A percentile compares a stretch with the other conserved stretches of the same genome.
Conservation (phyloP, 2,329 filamentous ascomycete species). For the Aciculosporium take region DNA sequence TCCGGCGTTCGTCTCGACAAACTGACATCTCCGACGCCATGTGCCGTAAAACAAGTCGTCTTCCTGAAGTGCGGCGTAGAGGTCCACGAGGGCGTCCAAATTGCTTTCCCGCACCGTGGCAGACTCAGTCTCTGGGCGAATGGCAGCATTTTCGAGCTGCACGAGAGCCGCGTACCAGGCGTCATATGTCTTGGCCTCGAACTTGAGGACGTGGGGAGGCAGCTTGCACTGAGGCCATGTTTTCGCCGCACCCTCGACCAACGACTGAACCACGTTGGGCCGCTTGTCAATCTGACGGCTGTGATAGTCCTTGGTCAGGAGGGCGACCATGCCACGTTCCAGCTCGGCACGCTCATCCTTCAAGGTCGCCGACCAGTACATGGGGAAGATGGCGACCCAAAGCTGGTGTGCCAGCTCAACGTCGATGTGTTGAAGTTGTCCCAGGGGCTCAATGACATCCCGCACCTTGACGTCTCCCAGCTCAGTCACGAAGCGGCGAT, state of each 20-base stretch:
- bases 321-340: slow-evolving; percentile 76
- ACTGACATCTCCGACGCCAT: slow-evolving; percentile 88
- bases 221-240: slow-evolving; percentile 81
- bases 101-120: slow-evolving; percentile 81
- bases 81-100: slow-evolving; percentile 83
- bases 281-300: slow-evolving; percentile 86
- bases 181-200: slow-evolving; percentile 83
- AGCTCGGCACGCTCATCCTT: slow-evolving; percentile 83
- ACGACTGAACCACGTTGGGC: slow-evolving; percentile 86
- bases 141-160: slow-evolving; percentile 78
- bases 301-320: slow-evolving; percentile 92
- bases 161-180: slow-evolving; percentile 92
- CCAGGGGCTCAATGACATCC: slow-evolving; percentile 79
- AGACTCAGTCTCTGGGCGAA: slow-evolving; percentile 74
- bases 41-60: slow-evolving; percentile 96
- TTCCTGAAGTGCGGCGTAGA: slow-evolving; percentile 82
- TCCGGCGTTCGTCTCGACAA: slow-evolving; percentile 93
- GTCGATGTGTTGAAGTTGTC: slow-evolving; percentile 85
- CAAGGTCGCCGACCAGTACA: slow-evolving; percentile 81
- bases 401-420: slow-evolving; percentile 69
- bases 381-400: slow-evolving; percentile 82
- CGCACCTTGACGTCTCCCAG: slow-evolving; percentile 74
- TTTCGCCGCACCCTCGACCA: slow-evolving; percentile 76
- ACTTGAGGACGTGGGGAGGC: slow-evolving; percentile 92
- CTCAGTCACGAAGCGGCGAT: slow-evolving; percentile 73